Evolutionary conservation across 2,329 filamentous ascomycete species (phyloP), one percentile per base, ranked within the genome.

Genomic region (Claviceps quebecensis): DNA sequence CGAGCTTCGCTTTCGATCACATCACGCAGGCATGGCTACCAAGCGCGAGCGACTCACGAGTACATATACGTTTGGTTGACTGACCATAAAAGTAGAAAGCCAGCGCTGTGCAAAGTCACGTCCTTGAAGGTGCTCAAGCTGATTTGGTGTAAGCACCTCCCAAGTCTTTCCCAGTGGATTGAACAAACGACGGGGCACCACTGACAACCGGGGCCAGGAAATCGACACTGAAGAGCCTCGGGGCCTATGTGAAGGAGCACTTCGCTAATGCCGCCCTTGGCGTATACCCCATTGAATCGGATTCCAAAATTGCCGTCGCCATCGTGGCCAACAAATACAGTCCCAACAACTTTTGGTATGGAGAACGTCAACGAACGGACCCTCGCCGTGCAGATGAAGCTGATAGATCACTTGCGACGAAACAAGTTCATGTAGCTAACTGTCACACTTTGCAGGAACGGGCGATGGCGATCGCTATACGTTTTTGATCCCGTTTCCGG

Each of bases 241-340:
- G 77, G 23, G 69, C 77, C 38, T 91, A 97, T 64, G 82, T 88
- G 52, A 75, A 80, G 58, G 93, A 98, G 67, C 93, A 98, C 72
- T 98, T 90, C 66, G 82, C 87, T 9, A 84, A 80, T 60, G 85
- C 84, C 50, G 81, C 86, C 13, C 84, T 85, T 59, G 88, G 90
- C 58, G 87, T 87, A 47, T 96, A 87, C 66, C 87, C 91, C 11
- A 82, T 81, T 58, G 80, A 87, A 59, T 75, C 84, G 56, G 86
- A 91, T 65, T 78, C 79, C 29, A 81, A 83, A 60, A 69, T 97
- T 54, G 87, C 89, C 47, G 75, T 96, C 56, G 69, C 95, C 51
- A 81, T 95, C 48, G 90, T 95, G 47, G 87, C 90, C 52, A 96
- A 93, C 74, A 96, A 96, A 69, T 97, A 97, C 74, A 95, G 87